Evolutionary conservation across 2,329 filamentous ascomycete species (phyloP).

Genomic region (Colletotrichum aenigma): DNA sequence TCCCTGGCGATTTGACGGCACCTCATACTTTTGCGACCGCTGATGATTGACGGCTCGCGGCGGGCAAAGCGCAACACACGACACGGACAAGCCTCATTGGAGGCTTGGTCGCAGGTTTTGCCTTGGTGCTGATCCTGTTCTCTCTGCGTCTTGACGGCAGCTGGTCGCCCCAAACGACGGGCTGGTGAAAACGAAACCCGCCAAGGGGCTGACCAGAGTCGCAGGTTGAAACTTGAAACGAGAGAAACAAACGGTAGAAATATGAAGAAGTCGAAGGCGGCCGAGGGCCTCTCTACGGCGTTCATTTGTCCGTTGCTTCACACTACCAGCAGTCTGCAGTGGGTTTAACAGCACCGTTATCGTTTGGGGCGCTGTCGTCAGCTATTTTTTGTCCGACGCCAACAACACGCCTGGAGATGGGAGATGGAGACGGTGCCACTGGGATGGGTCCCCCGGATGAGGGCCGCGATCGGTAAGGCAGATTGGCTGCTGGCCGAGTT

Average conservation of each 20-base stretch:
- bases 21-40: not conserved
- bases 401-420: not conserved
- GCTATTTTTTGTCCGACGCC: not conserved
- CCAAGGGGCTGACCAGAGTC: conserved; percentile 2
- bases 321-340: not conserved
- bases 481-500: not conserved
- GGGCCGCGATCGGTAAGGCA: not conserved
- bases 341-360: not conserved
- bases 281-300: not conserved
- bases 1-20: not conserved
- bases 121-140: not conserved
- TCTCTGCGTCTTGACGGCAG: not conserved
- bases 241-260: not conserved
- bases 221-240: conserved; percentile 18
- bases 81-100: not conserved
- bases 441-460: not conserved
- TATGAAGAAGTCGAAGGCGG: not conserved
- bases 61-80: not conserved
- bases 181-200: conserved; percentile 7
- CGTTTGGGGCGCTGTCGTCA: conserved; percentile 1
- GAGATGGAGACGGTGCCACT: not conserved
- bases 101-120: not conserved
- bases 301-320: not conserved
- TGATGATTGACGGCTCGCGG: not conserved
- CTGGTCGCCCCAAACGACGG: not conserved